Conservation (phyloP, 306 rosid genomes). For the Cicer bijugum region DNA sequence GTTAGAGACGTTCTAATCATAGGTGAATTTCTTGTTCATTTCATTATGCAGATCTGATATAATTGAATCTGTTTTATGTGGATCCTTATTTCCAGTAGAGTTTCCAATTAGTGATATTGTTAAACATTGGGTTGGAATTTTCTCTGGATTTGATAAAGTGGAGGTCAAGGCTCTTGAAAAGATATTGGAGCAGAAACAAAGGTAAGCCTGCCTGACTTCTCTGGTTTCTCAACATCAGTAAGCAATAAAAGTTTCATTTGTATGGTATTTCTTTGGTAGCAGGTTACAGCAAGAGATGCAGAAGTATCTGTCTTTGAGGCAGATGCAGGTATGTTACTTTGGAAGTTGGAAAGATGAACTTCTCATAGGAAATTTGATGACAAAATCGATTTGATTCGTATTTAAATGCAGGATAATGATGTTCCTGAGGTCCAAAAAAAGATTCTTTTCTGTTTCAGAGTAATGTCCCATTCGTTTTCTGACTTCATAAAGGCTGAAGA, state of each 20-base stretch:
- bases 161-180: constrained; percentile 97
- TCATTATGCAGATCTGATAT: constrained; percentile 80
- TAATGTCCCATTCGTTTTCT: constrained; percentile 87
- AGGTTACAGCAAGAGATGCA: constrained; percentile 99
- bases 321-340: constrained; percentile 69
- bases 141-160: constrained; percentile 82
- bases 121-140: constrained; percentile 80
- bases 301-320: constrained; percentile 80
- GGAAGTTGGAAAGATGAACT: constrained; percentile 41
- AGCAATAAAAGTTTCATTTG: constrained; percentile 51
- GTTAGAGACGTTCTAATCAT: constrained; percentile 31
- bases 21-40: constrained; percentile 26
- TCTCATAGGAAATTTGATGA: constrained; percentile 38
- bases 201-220: constrained; percentile 57
- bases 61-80: constrained; percentile 80
- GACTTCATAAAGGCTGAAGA: constrained; percentile 88
- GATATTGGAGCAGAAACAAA: constrained; percentile 95
- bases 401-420: constrained; percentile 79
- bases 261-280: constrained; percentile 59
- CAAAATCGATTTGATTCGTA: constrained; percentile 50
- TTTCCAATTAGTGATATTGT: constrained; percentile 68
- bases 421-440: constrained; percentile 81
- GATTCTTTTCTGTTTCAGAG: constrained; percentile 70
- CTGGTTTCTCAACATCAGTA: constrained; percentile 40
- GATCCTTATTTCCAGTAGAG: constrained; percentile 79